Percentiles rank a stretch among this genome's conserved stretches.
Evolutionary conservation across 257 asterid genomes (phyloP).

Genomic region (Jacaranda mimosifolia): DNA sequence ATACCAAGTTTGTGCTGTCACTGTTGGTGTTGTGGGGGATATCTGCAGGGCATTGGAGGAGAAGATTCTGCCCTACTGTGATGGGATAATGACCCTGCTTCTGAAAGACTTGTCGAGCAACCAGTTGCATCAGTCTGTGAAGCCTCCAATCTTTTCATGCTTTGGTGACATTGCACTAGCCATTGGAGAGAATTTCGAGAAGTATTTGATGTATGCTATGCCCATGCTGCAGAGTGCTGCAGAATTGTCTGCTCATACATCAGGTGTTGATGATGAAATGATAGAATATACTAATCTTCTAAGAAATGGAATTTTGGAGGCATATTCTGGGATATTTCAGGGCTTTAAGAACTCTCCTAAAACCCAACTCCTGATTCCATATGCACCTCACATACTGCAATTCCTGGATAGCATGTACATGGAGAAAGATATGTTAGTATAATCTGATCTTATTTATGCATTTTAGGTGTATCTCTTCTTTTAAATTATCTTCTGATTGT

Average conservation of each 20-base stretch:
- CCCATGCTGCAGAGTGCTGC: conserved; percentile 96
- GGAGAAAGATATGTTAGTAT: conserved; percentile 83
- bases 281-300: conserved; percentile 73
- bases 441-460: conserved; percentile 12
- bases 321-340: conserved; percentile 88
- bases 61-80: conserved; percentile 76
- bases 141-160: conserved; percentile 89
- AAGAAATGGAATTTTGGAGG: conserved; percentile 84
- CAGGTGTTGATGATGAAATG: conserved; percentile 80
- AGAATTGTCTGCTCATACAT: conserved; percentile 74
- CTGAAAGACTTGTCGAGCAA: conserved; percentile 81
- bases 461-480: conserved; percentile 10
- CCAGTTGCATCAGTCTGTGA: conserved; percentile 85
- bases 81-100: conserved; percentile 87
- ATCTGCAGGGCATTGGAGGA: conserved; percentile 89
- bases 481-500: not conserved
- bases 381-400: conserved; percentile 81
- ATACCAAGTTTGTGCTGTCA: conserved; percentile 89
- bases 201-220: conserved; percentile 87
- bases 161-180: conserved; percentile 92
- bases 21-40: conserved; percentile 94
- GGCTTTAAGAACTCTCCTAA: conserved; percentile 85
- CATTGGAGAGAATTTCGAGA: conserved; percentile 81
- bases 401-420: conserved; percentile 80
- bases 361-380: conserved; percentile 76